Evolutionary conservation across 768 basidiomycete genomes (phyloP), one percentile per base, ranked within the genome.

Genomic region (Mycena polygramma): DNA sequence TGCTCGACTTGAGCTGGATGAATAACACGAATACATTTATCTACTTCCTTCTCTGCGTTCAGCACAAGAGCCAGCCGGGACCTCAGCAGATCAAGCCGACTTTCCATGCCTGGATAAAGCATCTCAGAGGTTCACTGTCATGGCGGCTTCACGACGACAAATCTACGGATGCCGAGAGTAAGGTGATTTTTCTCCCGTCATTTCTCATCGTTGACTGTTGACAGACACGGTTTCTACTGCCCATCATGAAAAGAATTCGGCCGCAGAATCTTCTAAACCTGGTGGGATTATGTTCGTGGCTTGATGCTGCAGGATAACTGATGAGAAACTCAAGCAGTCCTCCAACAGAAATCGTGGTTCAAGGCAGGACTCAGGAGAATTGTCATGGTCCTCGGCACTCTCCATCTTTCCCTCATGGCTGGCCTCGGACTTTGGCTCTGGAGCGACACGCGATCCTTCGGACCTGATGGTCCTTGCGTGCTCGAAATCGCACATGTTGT

Each of bases 401-500:
- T 63, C 22, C 62, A 69, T 46, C 61, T 69, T 8, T 53, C 68
- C 20, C 53, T 63, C 30, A 69, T 63, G 67, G 52, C 67, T 5
- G 67, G 60, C 17, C 41, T 69, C 39, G 67, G 67, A 0, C 10
- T 69, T 37, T 69, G 62, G 68, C 62, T 69, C 61, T 69, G 68
- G 68, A 69, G 68, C 49, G 52, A 69, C 22, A 54, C 68, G 11
- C 1, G 3, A 30, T 46, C 55, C 7, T 69, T 69, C 37, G 53
- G 68, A 55, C 57, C 7, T 20, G 20, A 6, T 5, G n/a, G 35
- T 26, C 36, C 37, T 14, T 8, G 26, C 24, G n/a, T 26, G 19
- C 6, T 26, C 30, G 30, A 30, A 6, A 30, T 19, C 57, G 45
- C 41, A 57, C 22, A 5, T 30, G 30, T 30, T 30, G 2, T n/a